Conservation (phyloP, 345 rosid genomes). For the Euphorbia lathyris region DNA sequence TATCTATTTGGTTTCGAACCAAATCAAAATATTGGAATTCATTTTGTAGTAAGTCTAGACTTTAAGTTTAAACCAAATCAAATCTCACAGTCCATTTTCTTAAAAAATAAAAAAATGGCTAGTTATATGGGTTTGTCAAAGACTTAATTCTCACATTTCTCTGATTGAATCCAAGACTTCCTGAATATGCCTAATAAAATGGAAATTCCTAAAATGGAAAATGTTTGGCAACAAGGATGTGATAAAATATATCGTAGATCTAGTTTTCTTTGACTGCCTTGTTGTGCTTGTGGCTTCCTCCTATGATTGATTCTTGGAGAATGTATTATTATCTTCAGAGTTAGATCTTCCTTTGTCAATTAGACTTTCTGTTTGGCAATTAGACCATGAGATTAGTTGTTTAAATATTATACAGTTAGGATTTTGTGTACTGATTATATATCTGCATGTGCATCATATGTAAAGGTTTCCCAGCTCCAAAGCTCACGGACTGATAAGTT, state of each 20-base stretch:
- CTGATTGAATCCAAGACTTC: not conserved
- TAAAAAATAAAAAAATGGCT: not conserved
- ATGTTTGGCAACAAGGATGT: not conserved
- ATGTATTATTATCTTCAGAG: not conserved
- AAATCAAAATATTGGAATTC: not conserved
- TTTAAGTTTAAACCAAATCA: not conserved
- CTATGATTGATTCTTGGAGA: too few species aligned
- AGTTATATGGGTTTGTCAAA: not conserved
- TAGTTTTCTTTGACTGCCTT: not conserved
- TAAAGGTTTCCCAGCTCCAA: too few species aligned
- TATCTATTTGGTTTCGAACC: not conserved
- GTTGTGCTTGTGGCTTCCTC: not conserved
- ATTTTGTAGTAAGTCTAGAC: not conserved
- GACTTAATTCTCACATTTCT: not conserved
- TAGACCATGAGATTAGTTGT: too few species aligned
- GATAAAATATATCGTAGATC: too few species aligned
- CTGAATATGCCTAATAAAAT: not conserved
- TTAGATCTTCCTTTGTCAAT: too few species aligned
- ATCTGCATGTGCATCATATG: too few species aligned
- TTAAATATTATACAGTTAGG: too few species aligned
- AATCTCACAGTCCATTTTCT: not conserved
- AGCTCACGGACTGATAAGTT: too few species aligned
- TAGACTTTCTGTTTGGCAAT: too few species aligned
- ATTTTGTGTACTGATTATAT: too few species aligned
- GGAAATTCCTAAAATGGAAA: not conserved